Base-by-base conservation (phyloP, 345 rosid species). In the Brassica juncea region DNA sequence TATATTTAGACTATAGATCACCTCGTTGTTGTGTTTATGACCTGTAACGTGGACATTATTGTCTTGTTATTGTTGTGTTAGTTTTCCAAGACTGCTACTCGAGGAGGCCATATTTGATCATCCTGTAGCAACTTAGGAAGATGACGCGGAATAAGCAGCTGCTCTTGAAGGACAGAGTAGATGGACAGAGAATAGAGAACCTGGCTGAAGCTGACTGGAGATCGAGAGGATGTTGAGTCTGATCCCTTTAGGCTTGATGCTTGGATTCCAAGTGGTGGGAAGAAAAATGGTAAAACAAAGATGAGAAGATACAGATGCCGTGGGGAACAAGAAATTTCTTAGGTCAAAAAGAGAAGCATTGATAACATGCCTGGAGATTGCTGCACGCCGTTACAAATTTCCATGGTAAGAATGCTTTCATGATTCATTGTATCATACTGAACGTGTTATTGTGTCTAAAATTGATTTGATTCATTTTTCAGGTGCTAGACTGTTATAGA, bases 171-270 rank as follows among this genome's bases (percentile, higher is more conserved):
- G 75, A 72, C 2, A 82, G 73, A 60, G 84, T 74, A 69, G 90
- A 76, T 21, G 75, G 68, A 34, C 70, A 70, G 52, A 80, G 70
- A 16, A 73, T 83, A 21, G 81, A 63, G 66, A 85, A 75, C 4
- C 4, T 70, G 75, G 74, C 78, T 77, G 64, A 76, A 34, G 84
- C 35, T 78, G 77, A 80, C 62, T 12, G 90, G 83, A 79, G 91
- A 63, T 35, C 76, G 72, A 37, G 81, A 81, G n/a, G 47, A 84
- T 77, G 85, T 61, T 3, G 94, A 87, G 82, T 86, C 90, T 4
- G 99, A 95, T 86, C 98, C 98, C 15, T 93, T 95, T 82, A 97
- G 99, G 39, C 99, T 95, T 0, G 92, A 95, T 73, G 89, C 93
- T 42, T 84, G 85, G 52, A 89, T 95, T 70, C 85, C 92, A 3